Conservation (phyloP, 805 yeast species). For the Candida ponderosae region DNA sequence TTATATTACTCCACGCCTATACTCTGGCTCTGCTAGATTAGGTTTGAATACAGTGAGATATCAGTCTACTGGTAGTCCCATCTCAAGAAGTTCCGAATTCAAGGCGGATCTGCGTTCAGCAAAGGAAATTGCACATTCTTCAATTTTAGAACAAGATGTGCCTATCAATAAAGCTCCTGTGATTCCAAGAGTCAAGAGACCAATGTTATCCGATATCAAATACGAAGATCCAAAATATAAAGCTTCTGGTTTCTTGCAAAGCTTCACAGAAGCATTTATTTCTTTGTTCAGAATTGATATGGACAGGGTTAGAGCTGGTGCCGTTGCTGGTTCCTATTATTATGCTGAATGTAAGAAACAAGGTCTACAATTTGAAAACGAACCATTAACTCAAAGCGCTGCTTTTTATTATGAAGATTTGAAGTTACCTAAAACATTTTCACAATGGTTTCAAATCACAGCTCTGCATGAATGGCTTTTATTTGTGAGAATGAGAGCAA, state of each 20-base stretch:
- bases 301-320: conserved; percentile 90
- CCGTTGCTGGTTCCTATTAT: conserved; percentile 86
- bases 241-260: conserved; percentile 43
- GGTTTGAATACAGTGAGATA: neutral
- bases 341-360: conserved; percentile 83
- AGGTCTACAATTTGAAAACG: conserved; percentile 70
- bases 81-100: neutral
- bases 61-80: neutral
- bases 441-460: conserved; percentile 96
- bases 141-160: conserved; percentile 14
- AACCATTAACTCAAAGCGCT: conserved; percentile 65
- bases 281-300: conserved; percentile 66
- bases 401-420: conserved; percentile 80
- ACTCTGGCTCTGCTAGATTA: too few relatives aligned
- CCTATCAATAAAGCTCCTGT: conserved; percentile 25
- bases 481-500: conserved; percentile 89
- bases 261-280: conserved; percentile 59
- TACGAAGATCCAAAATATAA: conserved; percentile 29
- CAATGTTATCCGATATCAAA: conserved; percentile 27
- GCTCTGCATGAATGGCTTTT: conserved; percentile 89
- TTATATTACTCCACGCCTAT: too few relatives aligned
- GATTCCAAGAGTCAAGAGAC: conserved; percentile 23
- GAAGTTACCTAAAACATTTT: conserved; percentile 75
- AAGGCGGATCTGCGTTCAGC: conserved; percentile 8
- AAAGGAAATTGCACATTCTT: conserved; percentile 17